Evolutionary conservation across 1,284 basidiomycete species (phyloP), one percentile per base, ranked within the genome.

Genomic region (Vanrija pseudolonga): DNA sequence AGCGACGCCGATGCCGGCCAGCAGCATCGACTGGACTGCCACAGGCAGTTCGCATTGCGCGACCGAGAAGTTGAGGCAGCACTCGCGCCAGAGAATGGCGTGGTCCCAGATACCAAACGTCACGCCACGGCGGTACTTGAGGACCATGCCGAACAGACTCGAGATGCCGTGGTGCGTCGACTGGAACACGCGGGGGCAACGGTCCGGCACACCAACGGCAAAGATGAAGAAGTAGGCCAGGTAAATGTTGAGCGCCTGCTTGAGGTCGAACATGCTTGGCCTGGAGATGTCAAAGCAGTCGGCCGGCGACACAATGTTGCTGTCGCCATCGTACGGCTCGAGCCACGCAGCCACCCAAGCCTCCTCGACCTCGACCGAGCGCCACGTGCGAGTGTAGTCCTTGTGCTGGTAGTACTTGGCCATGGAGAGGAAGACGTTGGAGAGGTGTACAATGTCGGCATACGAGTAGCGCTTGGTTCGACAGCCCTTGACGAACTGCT

Each of bases 31-130:
- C 28, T 52, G 51, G 2, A 56, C 55, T 1, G 51, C 50, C 20
- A 52, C 47, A 6, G 55, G 51, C 5, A 52, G 50, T 28, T 52
- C 38, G 15, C 46, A 56, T 50, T 52, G 50, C 2, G 55, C 55
- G n/a, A 52, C 50, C 11, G 50, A 52, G 18, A 56, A 52, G 50
- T 52, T 52, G 42, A 56, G 50, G 22, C 50, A 52, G 36, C 36
- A 28, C 47, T 56, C 55, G 26, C 55, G 50, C 55, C 55, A 56
- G 22, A 51, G 43, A 22, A 56, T 56, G 17, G 50, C 46, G 47
- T 56, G 55, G 24, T 56, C 55, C 55, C 55, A 56, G 50, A 56
- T 52, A 8, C 51, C 50, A 19, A 56, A 52, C 6, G 55, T 56
- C 12, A 45, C 43, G 46, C 51, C 51, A 28, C 55, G 45, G 28